These are phyloP conservation scores for Mortierella sp. DNA, from an alignment of 371 early-diverging fungal genomes.

Conservation along the genomic window DNA sequence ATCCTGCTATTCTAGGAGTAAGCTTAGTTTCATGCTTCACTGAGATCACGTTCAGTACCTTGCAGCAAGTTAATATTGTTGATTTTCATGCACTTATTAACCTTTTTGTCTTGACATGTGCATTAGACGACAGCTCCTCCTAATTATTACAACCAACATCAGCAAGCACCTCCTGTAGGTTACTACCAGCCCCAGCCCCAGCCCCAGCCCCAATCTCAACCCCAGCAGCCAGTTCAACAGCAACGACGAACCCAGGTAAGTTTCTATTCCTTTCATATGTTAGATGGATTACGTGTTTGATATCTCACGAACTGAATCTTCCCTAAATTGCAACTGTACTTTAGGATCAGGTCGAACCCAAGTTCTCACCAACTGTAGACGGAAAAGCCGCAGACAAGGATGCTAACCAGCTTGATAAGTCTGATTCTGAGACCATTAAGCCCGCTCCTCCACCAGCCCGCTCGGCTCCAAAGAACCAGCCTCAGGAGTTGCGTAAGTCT, in stretches of 20 bases:
- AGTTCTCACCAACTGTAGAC: constrained; percentile 28
- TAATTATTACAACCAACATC: constrained; percentile 45
- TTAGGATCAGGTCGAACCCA: constrained; percentile 23
- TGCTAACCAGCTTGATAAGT: constrained; percentile 35
- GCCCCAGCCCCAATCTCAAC: constrained; percentile 21
- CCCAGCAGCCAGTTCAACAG: constrained; percentile 38
- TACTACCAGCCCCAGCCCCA: constrained; percentile 53
- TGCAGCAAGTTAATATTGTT: not conserved
- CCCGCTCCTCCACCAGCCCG: constrained; percentile 56
- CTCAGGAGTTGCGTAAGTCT: constrained; percentile 58
- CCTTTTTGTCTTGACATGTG: not conserved
- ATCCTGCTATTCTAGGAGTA: constrained; percentile 92
- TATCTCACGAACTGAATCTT: not conserved
- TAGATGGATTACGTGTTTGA: not conserved
- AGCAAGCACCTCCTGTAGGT: constrained; percentile 31
- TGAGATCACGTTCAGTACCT: not conserved
- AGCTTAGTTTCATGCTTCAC: constrained; percentile 22
- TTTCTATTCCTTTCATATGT: not conserved
- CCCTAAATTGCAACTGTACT: not conserved
- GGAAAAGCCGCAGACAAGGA: constrained; percentile 24
- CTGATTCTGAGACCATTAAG: constrained; percentile 55
- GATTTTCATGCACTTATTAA: not conserved
- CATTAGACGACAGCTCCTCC: constrained; percentile 51
- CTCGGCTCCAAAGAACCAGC: constrained; percentile 41
- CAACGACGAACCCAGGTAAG: constrained; percentile 11